These are phyloP conservation scores for Geotrichum fermentans DNA, from an alignment of 1,139 yeast species.

Conservation along the genomic window DNA sequence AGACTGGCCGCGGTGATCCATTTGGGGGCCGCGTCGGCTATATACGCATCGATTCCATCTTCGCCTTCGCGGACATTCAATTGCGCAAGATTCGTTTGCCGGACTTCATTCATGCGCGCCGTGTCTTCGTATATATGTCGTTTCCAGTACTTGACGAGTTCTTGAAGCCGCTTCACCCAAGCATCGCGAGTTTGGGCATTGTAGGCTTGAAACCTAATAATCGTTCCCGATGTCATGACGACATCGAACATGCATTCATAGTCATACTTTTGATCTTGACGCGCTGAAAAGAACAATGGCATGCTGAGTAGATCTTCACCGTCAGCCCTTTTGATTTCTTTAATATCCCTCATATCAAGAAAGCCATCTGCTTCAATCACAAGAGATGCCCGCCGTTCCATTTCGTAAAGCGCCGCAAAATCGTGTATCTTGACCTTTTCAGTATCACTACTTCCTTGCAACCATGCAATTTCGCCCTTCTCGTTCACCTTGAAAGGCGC, in stretches of 20 bases:
- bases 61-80: constrained; percentile 54
- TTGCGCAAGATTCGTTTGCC: constrained; percentile 45
- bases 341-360: constrained; percentile 54
- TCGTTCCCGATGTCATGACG: constrained; percentile 45
- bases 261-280: constrained; percentile 17
- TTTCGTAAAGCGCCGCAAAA: constrained; percentile 53
- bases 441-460: constrained; percentile 37
- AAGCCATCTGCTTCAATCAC: constrained; percentile 57
- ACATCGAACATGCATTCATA: constrained; percentile 49
- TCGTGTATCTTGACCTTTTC: constrained; percentile 51
- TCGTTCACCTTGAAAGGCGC: constrained; percentile 48
- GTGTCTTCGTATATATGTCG: constrained; percentile 44
- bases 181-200: constrained; percentile 47
- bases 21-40: constrained; percentile 38
- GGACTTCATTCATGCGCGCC: constrained; percentile 37
- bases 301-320: constrained; percentile 22
- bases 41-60: constrained; percentile 12
- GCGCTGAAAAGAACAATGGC: no score
- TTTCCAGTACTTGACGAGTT: constrained; percentile 57
- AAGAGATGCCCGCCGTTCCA: constrained; percentile 55
- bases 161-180: constrained; percentile 56
- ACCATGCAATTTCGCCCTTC: constrained; percentile 56
- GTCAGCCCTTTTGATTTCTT: constrained; percentile 32
- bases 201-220: constrained; percentile 56
- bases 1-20: constrained; percentile 49